Conservation (phyloP, 768 basidiomycete genomes). For the Jaapia argillacea region DNA sequence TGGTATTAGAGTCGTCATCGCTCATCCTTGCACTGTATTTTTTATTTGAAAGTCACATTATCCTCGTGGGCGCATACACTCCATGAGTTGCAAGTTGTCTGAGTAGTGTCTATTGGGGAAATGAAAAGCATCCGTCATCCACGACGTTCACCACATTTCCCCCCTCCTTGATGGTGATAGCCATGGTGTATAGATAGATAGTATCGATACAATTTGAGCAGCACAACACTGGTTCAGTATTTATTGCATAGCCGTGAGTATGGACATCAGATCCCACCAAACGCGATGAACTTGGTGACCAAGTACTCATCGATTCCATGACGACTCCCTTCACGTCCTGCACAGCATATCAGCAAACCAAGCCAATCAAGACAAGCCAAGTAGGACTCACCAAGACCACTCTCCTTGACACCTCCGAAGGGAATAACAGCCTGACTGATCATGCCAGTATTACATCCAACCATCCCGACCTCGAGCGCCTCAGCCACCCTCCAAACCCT, state of each 20-base stretch:
- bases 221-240: not conserved
- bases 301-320: constrained; percentile 89
- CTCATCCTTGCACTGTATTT: no score
- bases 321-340: constrained; percentile 68
- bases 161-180: no score
- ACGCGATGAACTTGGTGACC: constrained; percentile 72
- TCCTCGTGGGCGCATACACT: no score
- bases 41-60: no score
- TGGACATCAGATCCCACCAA: constrained; percentile 66
- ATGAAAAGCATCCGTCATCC: no score
- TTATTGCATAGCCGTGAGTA: no score
- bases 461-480: constrained; percentile 89
- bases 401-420: constrained; percentile 89
- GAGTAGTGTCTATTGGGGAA: no score
- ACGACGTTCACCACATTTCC: no score
- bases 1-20: no score
- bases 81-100: no score
- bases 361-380: not conserved
- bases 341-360: constrained; percentile 2
- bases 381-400: constrained; percentile 47
- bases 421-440: constrained; percentile 76
- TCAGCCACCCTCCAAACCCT: constrained; percentile 93
- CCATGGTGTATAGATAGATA: no score
- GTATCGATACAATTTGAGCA: not conserved
- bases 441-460: constrained; percentile 73